phyloP scores from a whole-genome alignment of 139 green algal species.

The Tetratostichococcus sp. region DNA sequence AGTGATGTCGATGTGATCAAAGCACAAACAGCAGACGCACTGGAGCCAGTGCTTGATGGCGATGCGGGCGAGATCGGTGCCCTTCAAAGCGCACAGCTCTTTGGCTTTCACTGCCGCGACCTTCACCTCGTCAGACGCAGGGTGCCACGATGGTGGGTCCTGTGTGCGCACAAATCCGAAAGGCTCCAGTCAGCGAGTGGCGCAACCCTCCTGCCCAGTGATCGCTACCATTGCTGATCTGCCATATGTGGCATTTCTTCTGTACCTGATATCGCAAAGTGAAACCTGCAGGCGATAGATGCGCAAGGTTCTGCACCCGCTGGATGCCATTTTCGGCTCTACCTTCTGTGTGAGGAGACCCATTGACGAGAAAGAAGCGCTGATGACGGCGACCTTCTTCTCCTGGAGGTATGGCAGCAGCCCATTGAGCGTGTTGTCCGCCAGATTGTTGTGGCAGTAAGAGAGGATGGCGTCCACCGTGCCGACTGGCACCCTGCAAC shows the following conservation, averaged over 20 bases:
- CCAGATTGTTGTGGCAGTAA: slow-evolving; percentile 89
- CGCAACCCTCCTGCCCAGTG: too few species aligned
- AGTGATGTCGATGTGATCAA: too few species aligned
- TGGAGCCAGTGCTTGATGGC: neutral
- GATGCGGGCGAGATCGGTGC: neutral
- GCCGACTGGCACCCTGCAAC: slow-evolving; percentile 38
- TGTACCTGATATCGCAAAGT: too few species aligned
- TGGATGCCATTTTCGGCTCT: too few species aligned
- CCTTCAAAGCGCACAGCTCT: neutral
- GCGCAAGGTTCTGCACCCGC: too few species aligned
- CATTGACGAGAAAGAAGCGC: slow-evolving; percentile 80
- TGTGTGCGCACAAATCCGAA: slow-evolving; percentile 8
- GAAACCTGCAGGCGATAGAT: too few species aligned
- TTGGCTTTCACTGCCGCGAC: slow-evolving; percentile 22
- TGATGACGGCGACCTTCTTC: slow-evolving; percentile 77
- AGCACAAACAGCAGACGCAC: too few species aligned
- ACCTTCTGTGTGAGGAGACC: slow-evolving; percentile 74
- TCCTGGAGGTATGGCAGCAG: slow-evolving; percentile 54
- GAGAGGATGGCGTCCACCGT: slow-evolving; percentile 78
- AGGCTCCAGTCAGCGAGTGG: too few species aligned
- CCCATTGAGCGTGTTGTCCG: slow-evolving; percentile 59
- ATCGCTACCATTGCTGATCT: too few species aligned
- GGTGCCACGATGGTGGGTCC: slow-evolving; percentile 85
- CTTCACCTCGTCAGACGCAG: slow-evolving; percentile 64
- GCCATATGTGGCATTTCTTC: too few species aligned